phyloP scores from a whole-genome alignment of 345 rosid genomes.

The Raphanus raphanistrum region DNA sequence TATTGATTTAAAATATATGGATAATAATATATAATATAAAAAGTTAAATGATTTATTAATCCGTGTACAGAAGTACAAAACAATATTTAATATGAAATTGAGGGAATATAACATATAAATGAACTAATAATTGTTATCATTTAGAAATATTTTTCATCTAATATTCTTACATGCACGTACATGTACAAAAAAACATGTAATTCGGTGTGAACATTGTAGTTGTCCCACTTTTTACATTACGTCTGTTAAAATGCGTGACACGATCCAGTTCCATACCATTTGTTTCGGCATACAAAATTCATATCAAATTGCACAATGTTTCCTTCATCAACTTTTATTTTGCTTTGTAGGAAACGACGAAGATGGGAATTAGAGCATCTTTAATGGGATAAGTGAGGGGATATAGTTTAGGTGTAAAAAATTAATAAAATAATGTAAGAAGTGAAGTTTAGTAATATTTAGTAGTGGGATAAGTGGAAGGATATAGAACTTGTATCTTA shows the following conservation, averaged over 20 bases:
- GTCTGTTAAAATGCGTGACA: slow-evolving; percentile 37
- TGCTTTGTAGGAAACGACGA: slow-evolving; percentile 33
- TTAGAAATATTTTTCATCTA: not conserved
- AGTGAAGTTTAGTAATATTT: too few relatives aligned
- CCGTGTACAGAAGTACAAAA: too few relatives aligned
- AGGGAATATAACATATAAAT: not conserved
- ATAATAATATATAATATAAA: too few relatives aligned
- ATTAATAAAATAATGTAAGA: too few relatives aligned
- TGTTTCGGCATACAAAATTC: not conserved
- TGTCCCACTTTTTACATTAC: slow-evolving; percentile 24
- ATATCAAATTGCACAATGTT: not conserved
- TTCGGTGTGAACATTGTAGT: slow-evolving; percentile 30
- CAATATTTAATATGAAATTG: too few relatives aligned
- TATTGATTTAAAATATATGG: too few relatives aligned
- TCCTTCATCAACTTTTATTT: slow-evolving; percentile 25
- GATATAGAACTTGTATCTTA: too few relatives aligned
- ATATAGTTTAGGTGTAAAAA: too few relatives aligned
- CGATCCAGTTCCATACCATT: slow-evolving; percentile 26
- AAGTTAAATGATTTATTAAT: too few relatives aligned
- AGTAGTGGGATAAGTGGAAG: too few relatives aligned
- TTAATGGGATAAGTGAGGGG: too few relatives aligned
- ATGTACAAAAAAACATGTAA: slow-evolving; percentile 11
- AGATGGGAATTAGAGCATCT: slow-evolving; percentile 9
- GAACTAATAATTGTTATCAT: not conserved
- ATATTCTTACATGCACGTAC: not conserved